Conservation (phyloP, 2,329 filamentous ascomycete genomes). For the Calonectria fujianensis region DNA sequence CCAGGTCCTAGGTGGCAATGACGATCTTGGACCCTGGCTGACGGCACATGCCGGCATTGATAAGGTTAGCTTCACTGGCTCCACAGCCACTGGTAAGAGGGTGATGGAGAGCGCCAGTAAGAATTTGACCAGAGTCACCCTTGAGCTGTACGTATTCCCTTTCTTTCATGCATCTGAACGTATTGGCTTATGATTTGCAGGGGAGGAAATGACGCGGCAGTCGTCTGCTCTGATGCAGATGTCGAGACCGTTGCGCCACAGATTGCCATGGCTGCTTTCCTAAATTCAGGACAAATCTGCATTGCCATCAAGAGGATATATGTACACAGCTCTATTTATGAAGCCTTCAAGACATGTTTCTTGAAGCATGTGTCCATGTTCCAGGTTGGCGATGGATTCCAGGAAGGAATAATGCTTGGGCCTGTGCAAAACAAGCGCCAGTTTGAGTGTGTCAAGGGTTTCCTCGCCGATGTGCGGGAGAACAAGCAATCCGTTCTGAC, state of each 20-base stretch:
- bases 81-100: constrained; percentile 74
- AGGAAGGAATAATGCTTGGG: constrained; percentile 65
- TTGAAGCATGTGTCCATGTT: constrained; percentile 67
- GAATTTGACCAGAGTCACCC: constrained; percentile 75
- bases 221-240: constrained; percentile 68
- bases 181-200: constrained; percentile 4
- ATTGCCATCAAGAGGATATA: constrained; percentile 73
- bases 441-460: constrained; percentile 55
- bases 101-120: constrained; percentile 72
- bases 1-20: constrained; percentile 75
- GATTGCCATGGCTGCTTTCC: constrained; percentile 50
- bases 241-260: constrained; percentile 59
- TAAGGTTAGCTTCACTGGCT: constrained; percentile 79
- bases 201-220: constrained; percentile 44
- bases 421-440: constrained; percentile 77
- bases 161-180: fast-evolving
- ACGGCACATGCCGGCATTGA: constrained; percentile 75
- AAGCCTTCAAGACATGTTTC: constrained; percentile 65
- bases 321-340: constrained; percentile 72
- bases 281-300: constrained; percentile 41
- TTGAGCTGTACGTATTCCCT: constrained; percentile 66
- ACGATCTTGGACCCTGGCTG: constrained; percentile 75
- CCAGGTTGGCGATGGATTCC: constrained; percentile 64
- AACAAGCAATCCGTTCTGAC: background rate
- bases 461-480: constrained; percentile 15